Conservation (phyloP, 768 basidiomycete species). For the Amanita thiersii region DNA sequence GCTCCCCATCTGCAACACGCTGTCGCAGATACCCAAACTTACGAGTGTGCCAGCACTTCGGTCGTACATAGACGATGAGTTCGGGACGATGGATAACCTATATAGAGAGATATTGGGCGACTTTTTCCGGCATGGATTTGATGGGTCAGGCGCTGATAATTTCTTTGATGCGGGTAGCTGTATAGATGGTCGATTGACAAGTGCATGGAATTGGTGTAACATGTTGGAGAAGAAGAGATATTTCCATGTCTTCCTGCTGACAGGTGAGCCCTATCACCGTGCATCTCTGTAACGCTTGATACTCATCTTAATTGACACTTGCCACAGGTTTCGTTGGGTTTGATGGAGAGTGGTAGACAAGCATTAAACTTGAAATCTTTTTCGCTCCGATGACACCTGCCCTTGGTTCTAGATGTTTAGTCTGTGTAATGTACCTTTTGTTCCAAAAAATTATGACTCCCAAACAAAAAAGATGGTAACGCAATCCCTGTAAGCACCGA, state of each 20-base stretch:
- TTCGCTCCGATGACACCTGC: too few species aligned
- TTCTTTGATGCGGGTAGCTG: slow-evolving; percentile 84
- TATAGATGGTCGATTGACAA: slow-evolving; percentile 80
- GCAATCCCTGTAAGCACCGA: too few species aligned
- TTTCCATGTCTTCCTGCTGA: slow-evolving; percentile 71
- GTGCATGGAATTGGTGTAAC: slow-evolving; percentile 91
- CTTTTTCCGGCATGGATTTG: slow-evolving; percentile 84
- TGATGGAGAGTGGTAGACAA: slow-evolving; percentile 73
- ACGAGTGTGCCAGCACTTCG: slow-evolving; percentile 60
- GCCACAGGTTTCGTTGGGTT: slow-evolving; percentile 70
- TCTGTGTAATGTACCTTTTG: too few species aligned
- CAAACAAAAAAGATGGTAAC: too few species aligned
- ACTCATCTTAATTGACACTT: background rate
- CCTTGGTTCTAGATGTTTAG: too few species aligned
- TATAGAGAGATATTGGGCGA: slow-evolving; percentile 68
- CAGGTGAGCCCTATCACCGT: slow-evolving; percentile 37
- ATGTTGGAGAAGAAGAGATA: slow-evolving; percentile 80
- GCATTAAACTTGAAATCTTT: too few species aligned
- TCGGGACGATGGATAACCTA: slow-evolving; percentile 66
- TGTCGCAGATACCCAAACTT: slow-evolving; percentile 63
- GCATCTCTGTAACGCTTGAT: slow-evolving; percentile 2
- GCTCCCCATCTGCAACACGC: slow-evolving; percentile 77
- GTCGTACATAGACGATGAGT: slow-evolving; percentile 77
- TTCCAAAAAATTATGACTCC: too few species aligned
- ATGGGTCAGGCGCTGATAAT: slow-evolving; percentile 87